Percentiles rank a stretch among this genome's conserved stretches.
Conservation (phyloP, 106 monocot species). For the Dendrobium chrysotoxum region DNA sequence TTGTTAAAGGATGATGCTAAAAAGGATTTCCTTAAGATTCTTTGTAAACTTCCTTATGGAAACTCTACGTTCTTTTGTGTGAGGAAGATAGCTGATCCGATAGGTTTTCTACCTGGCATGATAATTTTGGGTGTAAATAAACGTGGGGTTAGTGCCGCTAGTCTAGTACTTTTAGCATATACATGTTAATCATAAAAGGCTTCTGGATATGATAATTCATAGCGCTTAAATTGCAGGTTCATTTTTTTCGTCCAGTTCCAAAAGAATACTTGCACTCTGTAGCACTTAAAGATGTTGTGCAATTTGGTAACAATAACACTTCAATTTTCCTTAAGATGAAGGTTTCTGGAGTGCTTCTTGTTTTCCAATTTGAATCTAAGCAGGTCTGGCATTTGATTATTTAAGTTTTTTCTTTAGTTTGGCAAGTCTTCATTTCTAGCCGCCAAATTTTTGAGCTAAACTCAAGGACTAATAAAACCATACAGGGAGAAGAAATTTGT, state of each 20-base stretch:
- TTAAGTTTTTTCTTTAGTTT: neutral
- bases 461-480: neutral
- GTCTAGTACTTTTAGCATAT: neutral
- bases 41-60: constrained; percentile 84
- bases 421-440: neutral
- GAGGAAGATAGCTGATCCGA: constrained; percentile 90
- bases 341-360: constrained; percentile 88
- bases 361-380: constrained; percentile 98
- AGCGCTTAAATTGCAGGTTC: constrained; percentile 45
- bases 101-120: constrained; percentile 85
- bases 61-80: constrained; percentile 87
- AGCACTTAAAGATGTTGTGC: constrained; percentile 91
- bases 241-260: constrained; percentile 96
- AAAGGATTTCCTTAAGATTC: constrained; percentile 80
- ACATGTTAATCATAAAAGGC: neutral
- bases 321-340: constrained; percentile 98
- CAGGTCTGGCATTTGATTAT: constrained; percentile 45
- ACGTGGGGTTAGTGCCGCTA: constrained; percentile 68
- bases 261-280: constrained; percentile 97
- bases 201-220: neutral
- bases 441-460: neutral
- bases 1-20: constrained; percentile 94
- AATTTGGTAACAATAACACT: constrained; percentile 95
- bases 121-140: constrained; percentile 93
- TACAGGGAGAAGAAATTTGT: constrained; percentile 98